Conservation (phyloP, 768 basidiomycete genomes). For the Infundibulicybe gibba region DNA sequence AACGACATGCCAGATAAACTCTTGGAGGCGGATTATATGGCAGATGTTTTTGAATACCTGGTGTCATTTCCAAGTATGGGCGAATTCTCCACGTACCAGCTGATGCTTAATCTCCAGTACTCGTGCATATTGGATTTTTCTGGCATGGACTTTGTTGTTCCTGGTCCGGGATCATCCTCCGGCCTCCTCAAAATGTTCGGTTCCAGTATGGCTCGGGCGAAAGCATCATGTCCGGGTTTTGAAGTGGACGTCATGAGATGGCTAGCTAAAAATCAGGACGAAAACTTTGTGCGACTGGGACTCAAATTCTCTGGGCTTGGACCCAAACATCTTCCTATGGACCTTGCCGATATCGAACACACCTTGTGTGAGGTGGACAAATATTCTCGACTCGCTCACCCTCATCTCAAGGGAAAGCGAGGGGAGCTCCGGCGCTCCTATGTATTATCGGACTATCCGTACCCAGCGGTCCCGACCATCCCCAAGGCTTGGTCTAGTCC, state of each 20-base stretch:
- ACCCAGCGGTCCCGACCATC: conserved; percentile 26
- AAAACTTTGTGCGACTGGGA: conserved; percentile 60
- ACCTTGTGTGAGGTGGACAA: conserved; percentile 78
- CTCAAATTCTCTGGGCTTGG: conserved; percentile 51
- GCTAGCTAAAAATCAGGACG: conserved; percentile 54
- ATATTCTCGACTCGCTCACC: conserved; percentile 60
- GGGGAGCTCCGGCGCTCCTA: conserved; percentile 35
- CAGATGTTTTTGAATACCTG: conserved; percentile 61
- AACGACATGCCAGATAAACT: conserved; percentile 48
- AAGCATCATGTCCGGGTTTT: conserved; percentile 25
- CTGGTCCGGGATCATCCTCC: conserved; percentile 63
- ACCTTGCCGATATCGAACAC: conserved; percentile 75
- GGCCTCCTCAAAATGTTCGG: conserved; percentile 73
- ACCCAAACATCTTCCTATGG: conserved; percentile 44
- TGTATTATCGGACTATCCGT: conserved; percentile 17
- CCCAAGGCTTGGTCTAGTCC: conserved; percentile 57
- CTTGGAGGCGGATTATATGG: conserved; percentile 46
- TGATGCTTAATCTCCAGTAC: conserved; percentile 58
- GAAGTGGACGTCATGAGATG: conserved; percentile 62
- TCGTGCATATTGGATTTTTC: conserved; percentile 56
- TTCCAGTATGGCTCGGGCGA: conserved; percentile 25
- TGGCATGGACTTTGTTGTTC: conserved; percentile 64
- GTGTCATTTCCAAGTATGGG: conserved; percentile 67
- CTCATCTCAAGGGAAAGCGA: conserved; percentile 38
- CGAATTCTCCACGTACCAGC: conserved; percentile 71